Conservation (phyloP, 495 filamentous ascomycete species). For the Trypethelium eluteriae region DNA sequence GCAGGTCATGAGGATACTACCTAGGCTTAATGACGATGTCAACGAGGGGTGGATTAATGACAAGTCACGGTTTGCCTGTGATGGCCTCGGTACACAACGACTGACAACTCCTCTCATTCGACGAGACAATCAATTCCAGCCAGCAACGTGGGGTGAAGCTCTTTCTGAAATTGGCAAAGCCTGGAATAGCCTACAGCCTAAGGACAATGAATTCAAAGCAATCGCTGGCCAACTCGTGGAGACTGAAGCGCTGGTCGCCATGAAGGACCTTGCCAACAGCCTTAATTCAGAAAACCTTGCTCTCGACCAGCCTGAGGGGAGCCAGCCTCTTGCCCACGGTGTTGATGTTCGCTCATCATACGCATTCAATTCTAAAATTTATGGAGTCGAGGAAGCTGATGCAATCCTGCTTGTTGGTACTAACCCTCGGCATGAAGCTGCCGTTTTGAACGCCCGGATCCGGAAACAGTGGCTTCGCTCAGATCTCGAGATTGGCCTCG, state of each 20-base stretch:
- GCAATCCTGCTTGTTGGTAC: conserved; percentile 86
- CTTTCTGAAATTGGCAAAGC: conserved; percentile 74
- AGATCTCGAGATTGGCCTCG: conserved; percentile 83
- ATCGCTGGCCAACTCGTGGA: conserved; percentile 87
- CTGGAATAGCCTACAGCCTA: conserved; percentile 63
- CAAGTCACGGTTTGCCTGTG: conserved; percentile 93
- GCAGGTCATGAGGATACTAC: conserved; percentile 90
- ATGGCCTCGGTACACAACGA: conserved; percentile 91
- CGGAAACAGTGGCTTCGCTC: conserved; percentile 96
- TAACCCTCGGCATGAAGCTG: conserved; percentile 90
- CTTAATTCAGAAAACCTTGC: conserved; percentile 93
- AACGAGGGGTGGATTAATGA: conserved; percentile 99
- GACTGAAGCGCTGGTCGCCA: conserved; percentile 83
- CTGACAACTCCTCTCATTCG: conserved; percentile 88
- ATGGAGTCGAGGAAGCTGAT: conserved; percentile 88
- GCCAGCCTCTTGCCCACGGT: conserved; percentile 79
- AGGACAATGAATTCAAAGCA: conserved; percentile 90
- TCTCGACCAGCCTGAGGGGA: conserved; percentile 80
- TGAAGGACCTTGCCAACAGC: conserved; percentile 94
- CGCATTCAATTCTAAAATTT: conserved; percentile 90
- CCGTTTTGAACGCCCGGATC: conserved; percentile 90
- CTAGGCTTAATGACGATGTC: conserved; percentile 89
- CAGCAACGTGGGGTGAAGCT: conserved; percentile 89
- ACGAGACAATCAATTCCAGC: conserved; percentile 77
- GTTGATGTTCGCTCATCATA: conserved; percentile 92